Conservation (phyloP, 208 protist species). For the Tritrichomonas musculus region DNA sequence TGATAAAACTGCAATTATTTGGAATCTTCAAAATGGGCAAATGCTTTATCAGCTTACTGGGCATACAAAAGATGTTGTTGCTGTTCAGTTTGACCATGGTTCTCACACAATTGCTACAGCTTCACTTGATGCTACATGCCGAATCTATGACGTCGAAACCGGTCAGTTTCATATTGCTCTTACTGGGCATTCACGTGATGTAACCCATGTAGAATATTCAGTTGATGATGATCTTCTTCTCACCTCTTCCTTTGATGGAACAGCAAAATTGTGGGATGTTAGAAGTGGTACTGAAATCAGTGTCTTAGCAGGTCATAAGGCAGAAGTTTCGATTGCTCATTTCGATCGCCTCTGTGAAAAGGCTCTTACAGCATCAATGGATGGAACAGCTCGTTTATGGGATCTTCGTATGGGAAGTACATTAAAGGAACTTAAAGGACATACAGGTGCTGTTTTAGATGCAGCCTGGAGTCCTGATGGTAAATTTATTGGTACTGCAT, state of each 20-base stretch:
- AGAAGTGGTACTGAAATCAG: not conserved
- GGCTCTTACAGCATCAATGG: not conserved
- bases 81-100: not conserved
- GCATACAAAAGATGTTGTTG: not conserved
- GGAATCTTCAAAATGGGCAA: not conserved
- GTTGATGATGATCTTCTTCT: not conserved
- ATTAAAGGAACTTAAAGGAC: not conserved
- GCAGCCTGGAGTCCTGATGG: not conserved
- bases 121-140: slow-evolving; percentile 51
- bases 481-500: slow-evolving; percentile 43
- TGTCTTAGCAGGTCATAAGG: not conserved
- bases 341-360: not conserved
- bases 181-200: not conserved
- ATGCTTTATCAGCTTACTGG: not conserved
- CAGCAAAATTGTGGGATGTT: slow-evolving; percentile 6
- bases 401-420: not conserved
- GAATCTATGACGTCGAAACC: slow-evolving; percentile 49
- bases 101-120: slow-evolving; percentile 44
- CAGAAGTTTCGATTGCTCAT: not conserved
- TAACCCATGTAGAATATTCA: not conserved
- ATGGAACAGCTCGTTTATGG: not conserved
- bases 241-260: not conserved
- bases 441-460: not conserved
- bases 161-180: not conserved
- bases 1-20: slow-evolving; percentile 19